phyloP scores from a whole-genome alignment of 1,284 basidiomycete species.

The Cutaneotrichosporon cyanovorans region DNA sequence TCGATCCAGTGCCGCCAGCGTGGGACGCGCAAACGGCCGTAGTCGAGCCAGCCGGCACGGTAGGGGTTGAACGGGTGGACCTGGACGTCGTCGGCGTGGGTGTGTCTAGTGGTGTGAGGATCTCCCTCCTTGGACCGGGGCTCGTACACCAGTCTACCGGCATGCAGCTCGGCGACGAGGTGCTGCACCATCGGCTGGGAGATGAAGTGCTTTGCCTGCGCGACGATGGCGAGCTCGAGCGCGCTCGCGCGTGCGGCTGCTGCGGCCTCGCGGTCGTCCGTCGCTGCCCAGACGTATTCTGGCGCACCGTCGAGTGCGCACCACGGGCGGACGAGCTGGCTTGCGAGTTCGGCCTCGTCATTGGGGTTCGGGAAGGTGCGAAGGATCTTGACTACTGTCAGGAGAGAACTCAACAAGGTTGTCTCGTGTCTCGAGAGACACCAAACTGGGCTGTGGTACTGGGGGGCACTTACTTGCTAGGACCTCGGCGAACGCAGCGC shows the following conservation, averaged over 20 bases:
- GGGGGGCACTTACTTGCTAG: slow-evolving; percentile 52
- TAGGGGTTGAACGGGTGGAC: slow-evolving; percentile 63
- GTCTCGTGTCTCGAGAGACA: background rate
- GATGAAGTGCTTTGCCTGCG: slow-evolving; percentile 68
- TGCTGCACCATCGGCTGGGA: slow-evolving; percentile 71
- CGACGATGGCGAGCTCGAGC: slow-evolving; percentile 77
- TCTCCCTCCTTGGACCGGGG: slow-evolving; percentile 55
- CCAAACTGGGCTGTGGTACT: too few relatives aligned
- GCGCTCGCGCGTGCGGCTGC: slow-evolving; percentile 61
- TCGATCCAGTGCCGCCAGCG: slow-evolving; percentile 71
- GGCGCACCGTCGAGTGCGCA: slow-evolving; percentile 73
- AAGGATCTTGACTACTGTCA: slow-evolving; percentile 61
- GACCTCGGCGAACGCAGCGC: slow-evolving; percentile 72
- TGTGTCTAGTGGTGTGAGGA: slow-evolving; percentile 70
- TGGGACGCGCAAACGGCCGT: slow-evolving; percentile 68
- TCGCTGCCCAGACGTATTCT: slow-evolving; percentile 56
- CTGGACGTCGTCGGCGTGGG: slow-evolving; percentile 20
- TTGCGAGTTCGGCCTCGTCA: slow-evolving; percentile 60
- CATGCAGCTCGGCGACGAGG: slow-evolving; percentile 72
- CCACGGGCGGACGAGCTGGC: slow-evolving; percentile 69
- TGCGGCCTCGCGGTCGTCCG: slow-evolving; percentile 54
- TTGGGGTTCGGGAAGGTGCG: slow-evolving; percentile 56
- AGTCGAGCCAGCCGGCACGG: slow-evolving; percentile 69
- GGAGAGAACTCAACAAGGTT: background rate
- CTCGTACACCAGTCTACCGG: slow-evolving; percentile 51